Evolutionary conservation across 2,329 filamentous ascomycete species (phyloP).

Genomic region (Colletotrichum graminicola): DNA sequence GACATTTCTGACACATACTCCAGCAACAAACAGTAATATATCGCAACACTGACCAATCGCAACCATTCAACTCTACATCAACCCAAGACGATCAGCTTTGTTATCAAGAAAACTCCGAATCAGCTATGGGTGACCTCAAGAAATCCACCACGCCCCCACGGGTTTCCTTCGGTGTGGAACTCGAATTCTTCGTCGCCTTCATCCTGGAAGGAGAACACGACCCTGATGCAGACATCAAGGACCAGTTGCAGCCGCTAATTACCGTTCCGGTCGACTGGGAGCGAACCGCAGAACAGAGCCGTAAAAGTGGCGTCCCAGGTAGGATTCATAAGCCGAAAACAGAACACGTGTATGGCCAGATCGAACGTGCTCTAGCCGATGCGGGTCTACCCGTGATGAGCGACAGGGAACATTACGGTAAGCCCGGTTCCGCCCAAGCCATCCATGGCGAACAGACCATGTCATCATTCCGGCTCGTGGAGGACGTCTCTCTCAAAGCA

Average conservation of each 20-base stretch:
- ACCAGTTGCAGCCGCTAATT: conserved; percentile 46
- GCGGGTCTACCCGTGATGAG: conserved; percentile 28
- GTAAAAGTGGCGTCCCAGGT: too few relatives aligned
- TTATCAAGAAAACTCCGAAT: background rate
- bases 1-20: background rate
- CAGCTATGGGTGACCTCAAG: conserved; percentile 4
- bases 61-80: background rate
- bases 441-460: conserved; percentile 10
- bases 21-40: background rate
- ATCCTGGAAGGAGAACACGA: conserved; percentile 41
- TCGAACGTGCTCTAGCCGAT: conserved; percentile 19
- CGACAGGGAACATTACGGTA: background rate
- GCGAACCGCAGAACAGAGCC: background rate
- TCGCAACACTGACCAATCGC: conserved; percentile 26
- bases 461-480: conserved; percentile 22
- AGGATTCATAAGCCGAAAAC: background rate
- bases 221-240: conserved; percentile 43
- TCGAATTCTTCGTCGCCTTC: conserved; percentile 45
- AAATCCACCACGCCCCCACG: conserved; percentile 36
- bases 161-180: conserved; percentile 48
- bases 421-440: conserved; percentile 27
- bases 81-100: background rate
- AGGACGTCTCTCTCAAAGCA: conserved; percentile 30
- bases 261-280: conserved; percentile 34
- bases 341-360: background rate